Evolutionary conservation across 73 alveolate species (phyloP).

Genomic region (Halteria grandinella): DNA sequence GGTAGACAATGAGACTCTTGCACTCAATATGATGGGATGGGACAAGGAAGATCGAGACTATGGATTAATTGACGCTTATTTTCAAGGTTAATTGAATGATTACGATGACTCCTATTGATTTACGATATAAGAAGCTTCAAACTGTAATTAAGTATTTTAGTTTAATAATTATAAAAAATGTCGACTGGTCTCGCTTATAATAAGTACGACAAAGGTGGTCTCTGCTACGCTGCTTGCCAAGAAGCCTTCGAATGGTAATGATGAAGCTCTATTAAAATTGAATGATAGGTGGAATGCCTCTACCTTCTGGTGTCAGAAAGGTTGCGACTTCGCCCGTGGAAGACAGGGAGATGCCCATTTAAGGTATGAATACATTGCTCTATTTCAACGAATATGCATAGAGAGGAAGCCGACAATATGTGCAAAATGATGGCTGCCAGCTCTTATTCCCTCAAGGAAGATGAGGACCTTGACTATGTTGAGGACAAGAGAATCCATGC

Average conservation of each 20-base stretch:
- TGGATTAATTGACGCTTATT: too few species aligned
- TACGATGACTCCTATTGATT: too few species aligned
- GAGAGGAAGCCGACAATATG: conserved; percentile 85
- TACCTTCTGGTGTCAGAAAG: conserved; percentile 80
- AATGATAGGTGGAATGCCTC: conserved; percentile 60
- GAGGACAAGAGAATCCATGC: conserved; percentile 90
- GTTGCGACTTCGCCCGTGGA: conserved; percentile 89
- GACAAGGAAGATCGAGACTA: too few species aligned
- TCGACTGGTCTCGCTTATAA: conserved; percentile 67
- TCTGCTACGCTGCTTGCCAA: conserved; percentile 82
- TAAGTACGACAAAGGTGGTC: conserved; percentile 68
- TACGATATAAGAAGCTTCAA: too few species aligned
- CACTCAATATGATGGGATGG: too few species aligned
- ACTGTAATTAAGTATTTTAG: neutral
- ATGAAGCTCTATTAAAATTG: neutral
- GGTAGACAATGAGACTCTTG: too few species aligned
- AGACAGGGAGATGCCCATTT: conserved; percentile 75
- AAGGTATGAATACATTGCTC: conserved; percentile 50
- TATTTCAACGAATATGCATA: neutral
- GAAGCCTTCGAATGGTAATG: conserved; percentile 73
- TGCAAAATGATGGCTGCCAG: conserved; percentile 85
- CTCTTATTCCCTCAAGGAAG: conserved; percentile 18
- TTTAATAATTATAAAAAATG: conserved; percentile 49
- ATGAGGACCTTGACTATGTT: conserved; percentile 67
- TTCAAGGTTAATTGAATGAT: too few species aligned